Evolutionary conservation across 2,329 filamentous ascomycete genomes (phyloP), one percentile per base, ranked within the genome.

Genomic region (Ascochyta pisi): DNA sequence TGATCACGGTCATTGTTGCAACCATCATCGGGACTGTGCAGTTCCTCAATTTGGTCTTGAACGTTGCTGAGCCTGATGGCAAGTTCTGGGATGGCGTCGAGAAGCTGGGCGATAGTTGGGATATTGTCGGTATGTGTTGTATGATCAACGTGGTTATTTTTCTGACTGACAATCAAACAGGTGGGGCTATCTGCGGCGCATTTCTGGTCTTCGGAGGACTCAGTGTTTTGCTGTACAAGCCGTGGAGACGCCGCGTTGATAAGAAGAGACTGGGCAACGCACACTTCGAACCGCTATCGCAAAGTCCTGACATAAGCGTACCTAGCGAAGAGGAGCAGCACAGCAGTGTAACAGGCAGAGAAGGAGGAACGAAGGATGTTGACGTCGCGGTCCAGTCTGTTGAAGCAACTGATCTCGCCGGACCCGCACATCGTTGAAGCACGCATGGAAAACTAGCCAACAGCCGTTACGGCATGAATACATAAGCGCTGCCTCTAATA

Each of bases 81-180:
- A 76, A 75, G n/a, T 97, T 98, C 75, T 98, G 95, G 95, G 88
- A 96, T 48, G 93, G 92, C 0, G 89, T 98, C 0, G 84, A 86
- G 45, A 84, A 82, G 0, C 45, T 75, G 35, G 71, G 72, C 1
- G 70, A 73, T 33, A 67, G 58, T 16, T 75, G 72, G 72, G 72
- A 75, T 53, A 73, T 75, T 35, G 72, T 75, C 43, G 72, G 72
- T 72, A 62, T 13, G 69, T 58, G 19, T 19, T 86, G 19, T 89
- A 1, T 50, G 24, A 26, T 58, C 57, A 4, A 5, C 13, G 24
- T 45, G 3, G 19, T 31, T 2, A n/a, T 0, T n/a, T 4, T 22
- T 2, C 12, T 26, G 10, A 40, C 51, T 66, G 19, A 68, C 15
- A 6, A 2, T 4, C 10, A 4, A 35, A 3, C 34, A 78, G 76